phyloP scores from a whole-genome alignment of 2,329 filamentous ascomycete species.

The Calycina marina region DNA sequence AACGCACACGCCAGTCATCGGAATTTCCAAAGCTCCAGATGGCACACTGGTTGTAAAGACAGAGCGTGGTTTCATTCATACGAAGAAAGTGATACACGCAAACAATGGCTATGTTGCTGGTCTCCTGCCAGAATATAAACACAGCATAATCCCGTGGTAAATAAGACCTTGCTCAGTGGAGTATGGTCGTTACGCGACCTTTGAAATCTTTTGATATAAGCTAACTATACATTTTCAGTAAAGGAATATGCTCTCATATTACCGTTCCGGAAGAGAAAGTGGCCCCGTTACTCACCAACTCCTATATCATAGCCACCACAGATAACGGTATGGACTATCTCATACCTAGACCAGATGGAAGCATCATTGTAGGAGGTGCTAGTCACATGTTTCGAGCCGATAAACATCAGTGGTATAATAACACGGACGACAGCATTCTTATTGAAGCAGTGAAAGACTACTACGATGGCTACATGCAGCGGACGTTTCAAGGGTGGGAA shows the following conservation, averaged over 20 bases:
- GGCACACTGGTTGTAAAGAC: constrained; percentile 34
- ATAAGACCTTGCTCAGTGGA: too few relatives aligned
- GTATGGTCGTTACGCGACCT: too few relatives aligned
- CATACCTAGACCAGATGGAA: constrained; percentile 19
- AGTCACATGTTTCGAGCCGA: constrained; percentile 21
- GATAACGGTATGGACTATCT: constrained; percentile 10
- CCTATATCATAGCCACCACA: background rate
- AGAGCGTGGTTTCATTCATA: constrained; percentile 34
- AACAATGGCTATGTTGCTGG: constrained; percentile 48
- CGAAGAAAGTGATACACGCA: constrained; percentile 43
- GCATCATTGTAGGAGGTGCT: constrained; percentile 28
- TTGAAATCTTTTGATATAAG: too few relatives aligned
- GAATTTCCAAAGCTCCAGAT: constrained; percentile 10
- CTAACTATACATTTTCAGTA: background rate
- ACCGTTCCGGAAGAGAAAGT: background rate
- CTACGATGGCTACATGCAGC: constrained; percentile 34
- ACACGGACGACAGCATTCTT: constrained; percentile 29
- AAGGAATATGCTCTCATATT: background rate
- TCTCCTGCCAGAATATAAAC: constrained; percentile 11
- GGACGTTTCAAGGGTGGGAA: constrained; percentile 34
- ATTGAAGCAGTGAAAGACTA: constrained; percentile 29
- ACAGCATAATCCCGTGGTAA: background rate
- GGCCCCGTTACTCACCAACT: background rate
- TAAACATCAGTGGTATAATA: constrained; percentile 29
- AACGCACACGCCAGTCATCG: constrained; percentile 32